Percentiles rank a stretch among this genome's conserved stretches.
phyloP scores from a whole-genome alignment of 2,329 filamentous ascomycete genomes.

The Pezicula radicicola region DNA sequence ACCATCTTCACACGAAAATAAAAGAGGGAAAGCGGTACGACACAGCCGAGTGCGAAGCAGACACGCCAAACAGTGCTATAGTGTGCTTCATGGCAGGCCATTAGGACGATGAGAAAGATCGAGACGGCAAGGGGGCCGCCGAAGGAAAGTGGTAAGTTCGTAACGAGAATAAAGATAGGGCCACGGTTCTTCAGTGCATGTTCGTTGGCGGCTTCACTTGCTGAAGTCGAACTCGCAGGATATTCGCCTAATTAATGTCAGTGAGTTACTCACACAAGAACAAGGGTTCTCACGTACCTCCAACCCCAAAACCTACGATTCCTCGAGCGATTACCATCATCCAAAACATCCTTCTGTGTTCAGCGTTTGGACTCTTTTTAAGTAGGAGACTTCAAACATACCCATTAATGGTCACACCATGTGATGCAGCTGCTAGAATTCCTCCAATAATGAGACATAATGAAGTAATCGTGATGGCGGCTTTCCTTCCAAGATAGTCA shows the following conservation, averaged over 20 bases:
- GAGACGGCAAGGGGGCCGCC: constrained; percentile 39
- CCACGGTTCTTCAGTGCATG: constrained; percentile 34
- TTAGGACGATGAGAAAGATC: constrained; percentile 44
- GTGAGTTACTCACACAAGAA: not conserved
- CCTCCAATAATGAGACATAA: constrained; percentile 42
- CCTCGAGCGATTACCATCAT: constrained; percentile 48
- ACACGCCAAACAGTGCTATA: constrained; percentile 44
- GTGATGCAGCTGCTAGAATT: constrained; percentile 40
- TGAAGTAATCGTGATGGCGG: constrained; percentile 42
- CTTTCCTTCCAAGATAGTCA: constrained; percentile 43
- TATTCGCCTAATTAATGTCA: constrained; percentile 35
- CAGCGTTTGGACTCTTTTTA: not conserved
- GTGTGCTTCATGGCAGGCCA: constrained; percentile 30
- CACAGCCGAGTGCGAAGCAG: constrained; percentile 44
- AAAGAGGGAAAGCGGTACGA: constrained; percentile 50
- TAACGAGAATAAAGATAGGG: constrained; percentile 44
- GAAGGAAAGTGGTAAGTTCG: constrained; percentile 38
- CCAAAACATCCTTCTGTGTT: constrained; percentile 42
- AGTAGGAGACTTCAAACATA: not conserved
- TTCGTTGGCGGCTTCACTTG: constrained; percentile 46
- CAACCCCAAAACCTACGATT: constrained; percentile 43
- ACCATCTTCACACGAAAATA: constrained; percentile 53
- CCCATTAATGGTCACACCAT: constrained; percentile 39
- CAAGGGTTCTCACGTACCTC: constrained; percentile 25
- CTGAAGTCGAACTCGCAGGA: constrained; percentile 42